phyloP scores from a whole-genome alignment of 2,329 filamentous ascomycete species.

The Pestalotiopsis sp. region DNA sequence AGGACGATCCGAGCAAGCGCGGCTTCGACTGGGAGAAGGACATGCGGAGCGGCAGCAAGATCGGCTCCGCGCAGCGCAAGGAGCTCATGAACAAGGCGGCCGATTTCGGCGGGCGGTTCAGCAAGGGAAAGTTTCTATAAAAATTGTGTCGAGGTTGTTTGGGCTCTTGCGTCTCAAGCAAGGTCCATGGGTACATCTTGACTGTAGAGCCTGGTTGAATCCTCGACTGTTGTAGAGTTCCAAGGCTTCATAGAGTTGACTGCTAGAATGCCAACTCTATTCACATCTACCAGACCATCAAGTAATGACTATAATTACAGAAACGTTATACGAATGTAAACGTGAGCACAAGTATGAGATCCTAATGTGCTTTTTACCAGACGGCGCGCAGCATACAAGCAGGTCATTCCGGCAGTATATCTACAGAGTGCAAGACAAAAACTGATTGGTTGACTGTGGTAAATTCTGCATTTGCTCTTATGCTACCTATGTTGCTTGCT shows the following conservation, averaged over 20 bases:
- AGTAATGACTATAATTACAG: no score
- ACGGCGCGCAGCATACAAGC: no score
- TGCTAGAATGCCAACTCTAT: not conserved
- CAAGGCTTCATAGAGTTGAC: not conserved
- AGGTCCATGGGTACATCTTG: not conserved
- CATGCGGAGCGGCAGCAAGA: slow-evolving; percentile 75
- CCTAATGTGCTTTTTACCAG: no score
- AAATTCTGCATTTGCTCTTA: not conserved
- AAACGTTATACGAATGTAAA: no score
- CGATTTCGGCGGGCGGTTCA: slow-evolving; percentile 81
- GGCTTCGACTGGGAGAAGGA: slow-evolving; percentile 94
- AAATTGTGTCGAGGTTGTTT: not conserved
- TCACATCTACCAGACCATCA: not conserved
- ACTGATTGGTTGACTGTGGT: not conserved
- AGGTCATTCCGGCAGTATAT: no score
- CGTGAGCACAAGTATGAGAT: no score
- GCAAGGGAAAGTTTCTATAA: slow-evolving; percentile 69
- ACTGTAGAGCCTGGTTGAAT: not conserved
- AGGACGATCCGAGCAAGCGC: slow-evolving; percentile 88
- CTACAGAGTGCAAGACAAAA: no score
- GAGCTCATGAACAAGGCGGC: slow-evolving; percentile 80
- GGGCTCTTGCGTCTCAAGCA: not conserved
- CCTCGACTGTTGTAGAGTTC: not conserved
- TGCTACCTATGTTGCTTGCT: slow-evolving; percentile 2
- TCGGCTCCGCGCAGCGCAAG: slow-evolving; percentile 73